Percentiles rank a stretch among this genome's conserved stretches.
phyloP scores from a whole-genome alignment of 1,139 yeast genomes.

The Debaryomyces sp. region DNA sequence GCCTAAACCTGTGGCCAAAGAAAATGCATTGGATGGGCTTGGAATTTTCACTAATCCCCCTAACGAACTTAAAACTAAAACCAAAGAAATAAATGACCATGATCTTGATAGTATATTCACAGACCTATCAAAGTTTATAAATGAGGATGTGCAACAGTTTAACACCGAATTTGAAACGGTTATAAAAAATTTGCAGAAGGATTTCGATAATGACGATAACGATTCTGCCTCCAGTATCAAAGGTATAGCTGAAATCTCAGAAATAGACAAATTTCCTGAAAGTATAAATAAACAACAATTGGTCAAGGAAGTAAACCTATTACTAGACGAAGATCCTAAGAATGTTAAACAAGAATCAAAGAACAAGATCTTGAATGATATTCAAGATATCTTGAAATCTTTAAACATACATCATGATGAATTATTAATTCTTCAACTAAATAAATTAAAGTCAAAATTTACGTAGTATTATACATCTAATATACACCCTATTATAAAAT shows the following conservation, averaged over 20 bases:
- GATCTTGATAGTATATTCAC: conserved; percentile 30
- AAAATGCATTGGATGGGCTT: conserved; percentile 7
- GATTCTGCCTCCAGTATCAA: conserved; percentile 28
- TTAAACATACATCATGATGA: conserved; percentile 24
- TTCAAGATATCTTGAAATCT: conserved; percentile 18
- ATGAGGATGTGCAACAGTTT: conserved; percentile 25
- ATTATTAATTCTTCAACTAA: conserved; percentile 27
- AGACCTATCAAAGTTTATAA: conserved; percentile 31
- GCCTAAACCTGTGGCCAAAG: conserved; percentile 15
- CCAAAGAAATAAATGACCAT: conserved; percentile 16
- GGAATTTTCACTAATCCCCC: conserved; percentile 5
- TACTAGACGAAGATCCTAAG: conserved; percentile 13
- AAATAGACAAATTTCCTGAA: conserved; percentile 13
- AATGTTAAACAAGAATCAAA: conserved; percentile 10
- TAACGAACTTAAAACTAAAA: background rate
- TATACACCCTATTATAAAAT: conserved; percentile 28
- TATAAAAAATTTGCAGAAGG: conserved; percentile 18
- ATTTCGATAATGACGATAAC: conserved; percentile 14
- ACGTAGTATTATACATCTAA: conserved; percentile 4
- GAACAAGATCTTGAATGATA: conserved; percentile 12
- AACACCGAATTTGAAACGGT: conserved; percentile 33
- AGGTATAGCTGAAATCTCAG: conserved; percentile 17
- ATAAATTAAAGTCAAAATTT: conserved; percentile 19
- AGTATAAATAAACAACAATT: conserved; percentile 18
- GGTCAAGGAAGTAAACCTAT: conserved; percentile 21